Evolutionary conservation across 345 rosid genomes (phyloP).

Genomic region (Pistacia atlantica): DNA sequence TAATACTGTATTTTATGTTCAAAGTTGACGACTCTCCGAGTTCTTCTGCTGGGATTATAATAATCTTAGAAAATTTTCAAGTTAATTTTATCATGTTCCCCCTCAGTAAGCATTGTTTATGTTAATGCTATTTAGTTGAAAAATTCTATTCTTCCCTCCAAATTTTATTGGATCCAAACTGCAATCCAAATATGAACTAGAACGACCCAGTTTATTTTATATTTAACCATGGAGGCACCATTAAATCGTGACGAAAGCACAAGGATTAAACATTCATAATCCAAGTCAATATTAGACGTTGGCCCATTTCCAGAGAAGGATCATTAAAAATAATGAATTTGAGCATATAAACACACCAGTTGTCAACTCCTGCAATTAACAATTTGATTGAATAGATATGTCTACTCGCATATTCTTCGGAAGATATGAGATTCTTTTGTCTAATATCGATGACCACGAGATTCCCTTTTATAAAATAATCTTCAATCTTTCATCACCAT

Average conservation of each 20-base stretch:
- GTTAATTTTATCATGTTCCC: not conserved
- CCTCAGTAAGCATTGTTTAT: not conserved
- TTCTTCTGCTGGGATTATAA: not conserved
- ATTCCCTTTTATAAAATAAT: constrained; percentile 20
- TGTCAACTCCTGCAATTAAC: constrained; percentile 21
- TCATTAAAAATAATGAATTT: not conserved
- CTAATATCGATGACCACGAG: constrained; percentile 5
- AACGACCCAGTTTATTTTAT: too few relatives aligned
- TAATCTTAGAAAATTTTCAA: not conserved
- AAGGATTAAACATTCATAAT: constrained; percentile 21
- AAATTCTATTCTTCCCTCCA: not conserved
- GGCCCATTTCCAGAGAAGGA: constrained; percentile 9
- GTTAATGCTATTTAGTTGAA: not conserved
- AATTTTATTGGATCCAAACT: not conserved
- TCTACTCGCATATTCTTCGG: constrained; percentile 22
- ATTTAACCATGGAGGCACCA: too few relatives aligned
- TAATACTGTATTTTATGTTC: too few relatives aligned
- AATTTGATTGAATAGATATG: constrained; percentile 10
- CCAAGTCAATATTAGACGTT: constrained; percentile 34
- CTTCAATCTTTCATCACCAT: not conserved
- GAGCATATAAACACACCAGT: not conserved
- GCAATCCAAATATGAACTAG: too few relatives aligned
- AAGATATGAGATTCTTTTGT: constrained; percentile 22
- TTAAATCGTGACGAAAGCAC: constrained; percentile 25
- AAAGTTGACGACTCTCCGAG: not conserved